Base-by-base conservation (phyloP, 208 protist species). In the Acanthamoeba healyi region DNA sequence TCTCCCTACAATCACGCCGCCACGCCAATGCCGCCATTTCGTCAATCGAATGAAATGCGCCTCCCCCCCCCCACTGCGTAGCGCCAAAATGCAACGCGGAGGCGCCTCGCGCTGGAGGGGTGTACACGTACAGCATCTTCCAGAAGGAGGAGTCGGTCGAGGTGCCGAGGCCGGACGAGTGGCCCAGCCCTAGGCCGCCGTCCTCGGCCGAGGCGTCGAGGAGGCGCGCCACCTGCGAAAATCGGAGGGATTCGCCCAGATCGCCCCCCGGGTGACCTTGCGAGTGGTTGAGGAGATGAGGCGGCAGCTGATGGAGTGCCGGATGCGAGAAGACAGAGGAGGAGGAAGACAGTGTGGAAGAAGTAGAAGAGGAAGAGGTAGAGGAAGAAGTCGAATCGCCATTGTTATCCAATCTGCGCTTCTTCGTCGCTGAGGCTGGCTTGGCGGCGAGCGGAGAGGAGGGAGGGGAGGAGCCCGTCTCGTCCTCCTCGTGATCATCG, bases 101-200 rank as follows among this genome's bases (percentile, higher is more conserved):
- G n/a, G n/a, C n/a, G n/a, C n/a, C n/a, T n/a, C n/a, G n/a, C n/a
- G n/a, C n/a, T n/a, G n/a, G n/a, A n/a, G n/a, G n/a, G n/a, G n/a
- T n/a, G n/a, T n/a, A n/a, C n/a, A 19, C 72, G 72, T 82, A 82
- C 72, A 82, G 72, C 72, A 82, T 82, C 72, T 82, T 82, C 72
- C 72, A 82, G 72, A 82, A 82, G 72, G 72, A 82, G 72, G 72
- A 44, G 36, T 82, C 72, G 9, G 72, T 82, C 38, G 72, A 82
- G 34, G 32, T 82, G 36, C 72, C 72, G 40, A 82, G 72, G 24
- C 72, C 72, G 3, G 72, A 34, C 24, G 65, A n/a, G 54, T 74
- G 17, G 40, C 72, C 72, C 72, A 82, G 26, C 40, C 54, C 54
- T 2, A 82, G 34, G 5, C 40, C n/a, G 38, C 72, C 38, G 7